Percentiles rank a stretch among this genome's conserved stretches.
phyloP scores from a whole-genome alignment of 768 basidiomycete genomes.

The Hirschioporus abietinus region DNA sequence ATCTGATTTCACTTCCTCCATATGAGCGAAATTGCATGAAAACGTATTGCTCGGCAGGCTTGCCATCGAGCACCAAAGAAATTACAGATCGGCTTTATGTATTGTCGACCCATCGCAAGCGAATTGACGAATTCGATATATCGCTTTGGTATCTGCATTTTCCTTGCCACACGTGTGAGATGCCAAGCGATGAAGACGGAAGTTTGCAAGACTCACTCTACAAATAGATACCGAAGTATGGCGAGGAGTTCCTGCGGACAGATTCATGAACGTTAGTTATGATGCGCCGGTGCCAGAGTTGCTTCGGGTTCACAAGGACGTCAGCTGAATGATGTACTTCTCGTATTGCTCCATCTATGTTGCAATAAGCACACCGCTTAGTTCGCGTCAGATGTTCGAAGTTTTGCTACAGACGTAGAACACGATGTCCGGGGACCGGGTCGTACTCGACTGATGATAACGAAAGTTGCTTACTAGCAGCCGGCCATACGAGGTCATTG shows the following conservation, averaged over 20 bases:
- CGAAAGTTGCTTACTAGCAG: not conserved
- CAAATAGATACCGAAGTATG: not conserved
- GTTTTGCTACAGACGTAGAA: not conserved
- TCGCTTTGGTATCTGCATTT: too few relatives aligned
- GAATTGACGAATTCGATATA: too few relatives aligned
- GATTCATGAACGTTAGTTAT: not conserved
- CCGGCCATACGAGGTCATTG: not conserved
- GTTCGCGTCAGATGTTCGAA: not conserved
- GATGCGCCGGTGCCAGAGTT: not conserved
- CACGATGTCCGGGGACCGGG: not conserved
- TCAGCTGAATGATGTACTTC: not conserved
- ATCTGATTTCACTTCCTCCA: too few relatives aligned
- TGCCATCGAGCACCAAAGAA: too few relatives aligned
- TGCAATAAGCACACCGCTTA: too few relatives aligned
- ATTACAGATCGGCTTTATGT: too few relatives aligned
- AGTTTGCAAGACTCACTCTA: not conserved
- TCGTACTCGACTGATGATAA: not conserved
- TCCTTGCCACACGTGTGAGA: not conserved
- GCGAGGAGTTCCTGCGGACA: not conserved
- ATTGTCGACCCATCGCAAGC: too few relatives aligned
- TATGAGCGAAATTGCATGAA: too few relatives aligned
- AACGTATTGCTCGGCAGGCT: too few relatives aligned
- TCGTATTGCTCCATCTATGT: too few relatives aligned
- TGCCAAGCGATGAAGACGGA: not conserved
- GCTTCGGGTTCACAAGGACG: not conserved